Evolutionary conservation across 768 basidiomycete species (phyloP).

Genomic region (Tubosaeta sp.): DNA sequence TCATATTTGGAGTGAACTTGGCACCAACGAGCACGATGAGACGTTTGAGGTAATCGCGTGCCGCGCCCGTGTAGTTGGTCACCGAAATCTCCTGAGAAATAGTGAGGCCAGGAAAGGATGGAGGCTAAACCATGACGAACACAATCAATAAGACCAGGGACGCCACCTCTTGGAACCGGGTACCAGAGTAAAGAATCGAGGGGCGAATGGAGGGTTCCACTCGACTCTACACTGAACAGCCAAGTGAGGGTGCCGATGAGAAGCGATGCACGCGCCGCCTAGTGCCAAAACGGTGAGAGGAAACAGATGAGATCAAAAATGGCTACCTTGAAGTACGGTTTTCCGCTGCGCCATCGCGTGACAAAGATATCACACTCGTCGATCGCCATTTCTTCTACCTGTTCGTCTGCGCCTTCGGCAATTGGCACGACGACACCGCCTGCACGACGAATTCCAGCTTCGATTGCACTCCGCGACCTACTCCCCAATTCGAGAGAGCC

Average conservation of each 20-base stretch:
- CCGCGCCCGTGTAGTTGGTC: constrained; percentile 84
- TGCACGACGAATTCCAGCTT: constrained; percentile 53
- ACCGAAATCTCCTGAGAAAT: constrained; percentile 59
- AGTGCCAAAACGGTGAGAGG: too few relatives aligned
- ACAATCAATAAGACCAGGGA: constrained; percentile 31
- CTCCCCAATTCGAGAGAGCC: constrained; percentile 50
- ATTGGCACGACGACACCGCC: constrained; percentile 46
- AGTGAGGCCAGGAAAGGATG: background rate
- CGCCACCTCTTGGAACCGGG: constrained; percentile 56
- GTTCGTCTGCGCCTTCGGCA: too few relatives aligned
- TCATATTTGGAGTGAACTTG: constrained; percentile 79
- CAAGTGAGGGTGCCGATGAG: constrained; percentile 35
- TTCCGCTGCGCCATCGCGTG: constrained; percentile 62
- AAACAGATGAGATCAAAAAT: background rate
- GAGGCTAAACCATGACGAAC: constrained; percentile 39
- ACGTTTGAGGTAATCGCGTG: constrained; percentile 85
- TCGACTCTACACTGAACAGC: too few relatives aligned
- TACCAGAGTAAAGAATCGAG: constrained; percentile 80
- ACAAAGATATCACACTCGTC: constrained; percentile 69
- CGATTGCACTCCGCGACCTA: constrained; percentile 50
- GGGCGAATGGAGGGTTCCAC: constrained; percentile 48
- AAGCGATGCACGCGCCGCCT: too few relatives aligned
- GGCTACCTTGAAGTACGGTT: constrained; percentile 65
- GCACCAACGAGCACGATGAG: constrained; percentile 76
- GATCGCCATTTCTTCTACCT: constrained; percentile 29